Conservation (phyloP, 805 yeast species). For the Starmerella cellae region DNA sequence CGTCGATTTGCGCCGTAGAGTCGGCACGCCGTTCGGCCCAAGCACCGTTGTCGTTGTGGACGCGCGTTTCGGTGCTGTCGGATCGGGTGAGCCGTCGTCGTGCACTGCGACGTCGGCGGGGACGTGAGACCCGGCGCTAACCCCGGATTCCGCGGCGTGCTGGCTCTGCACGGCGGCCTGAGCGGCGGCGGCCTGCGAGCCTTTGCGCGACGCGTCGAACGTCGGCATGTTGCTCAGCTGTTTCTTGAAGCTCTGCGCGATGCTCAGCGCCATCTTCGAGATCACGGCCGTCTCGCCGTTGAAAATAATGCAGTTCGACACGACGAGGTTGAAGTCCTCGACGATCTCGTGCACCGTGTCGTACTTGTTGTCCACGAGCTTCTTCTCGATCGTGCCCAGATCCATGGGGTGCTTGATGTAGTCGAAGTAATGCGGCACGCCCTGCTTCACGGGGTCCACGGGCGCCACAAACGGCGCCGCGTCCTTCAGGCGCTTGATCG, state of each 20-base stretch:
- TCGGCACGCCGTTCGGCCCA: slow-evolving; percentile 36
- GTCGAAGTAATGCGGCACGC: slow-evolving; percentile 82
- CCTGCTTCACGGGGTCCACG: slow-evolving; percentile 76
- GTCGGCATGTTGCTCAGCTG: slow-evolving; percentile 88
- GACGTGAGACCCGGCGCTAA: background rate
- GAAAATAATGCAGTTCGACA: slow-evolving; percentile 64
- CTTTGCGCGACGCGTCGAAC: slow-evolving; percentile 25
- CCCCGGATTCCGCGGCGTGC: slow-evolving; percentile 1
- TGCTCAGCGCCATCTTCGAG: slow-evolving; percentile 80
- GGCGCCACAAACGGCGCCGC: slow-evolving; percentile 83
- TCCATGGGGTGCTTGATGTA: slow-evolving; percentile 85
- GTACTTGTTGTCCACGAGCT: slow-evolving; percentile 57
- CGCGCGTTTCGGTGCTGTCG: background rate
- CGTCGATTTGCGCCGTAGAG: slow-evolving; percentile 59
- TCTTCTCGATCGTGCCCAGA: slow-evolving; percentile 75
- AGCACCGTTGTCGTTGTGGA: slow-evolving; percentile 13
- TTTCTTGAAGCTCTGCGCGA: slow-evolving; percentile 85
- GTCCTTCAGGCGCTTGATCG: slow-evolving; percentile 80
- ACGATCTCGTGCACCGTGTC: slow-evolving; percentile 53
- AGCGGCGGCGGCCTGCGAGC: slow-evolving; percentile 28
- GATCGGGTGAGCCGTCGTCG: background rate
- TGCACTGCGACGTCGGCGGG: background rate
- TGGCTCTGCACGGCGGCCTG: slow-evolving; percentile 23
- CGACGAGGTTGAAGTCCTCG: slow-evolving; percentile 74
- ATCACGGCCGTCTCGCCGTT: slow-evolving; percentile 77